These are phyloP conservation scores for Rhodotorula diobovata DNA, from an alignment of 768 basidiomycete species.

Conservation along the genomic window DNA sequence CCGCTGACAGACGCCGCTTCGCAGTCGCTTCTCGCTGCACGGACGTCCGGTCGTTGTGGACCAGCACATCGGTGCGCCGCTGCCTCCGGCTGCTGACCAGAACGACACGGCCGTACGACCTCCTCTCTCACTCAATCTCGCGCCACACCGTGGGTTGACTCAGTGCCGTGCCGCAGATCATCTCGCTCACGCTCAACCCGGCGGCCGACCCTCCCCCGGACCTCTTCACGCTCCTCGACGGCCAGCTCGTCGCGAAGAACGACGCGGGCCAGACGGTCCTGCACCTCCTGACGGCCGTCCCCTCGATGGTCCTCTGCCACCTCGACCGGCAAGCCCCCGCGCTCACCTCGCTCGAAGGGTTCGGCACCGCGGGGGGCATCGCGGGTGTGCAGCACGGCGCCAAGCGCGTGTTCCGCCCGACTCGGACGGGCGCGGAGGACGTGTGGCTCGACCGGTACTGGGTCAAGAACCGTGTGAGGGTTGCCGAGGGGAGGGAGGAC, in stretches of 20 bases:
- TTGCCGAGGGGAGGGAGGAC: background rate
- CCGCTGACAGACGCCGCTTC: accelerated
- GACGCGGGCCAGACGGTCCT: background rate
- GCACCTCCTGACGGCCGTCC: background rate
- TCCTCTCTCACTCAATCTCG: too few relatives aligned
- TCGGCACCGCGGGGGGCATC: background rate
- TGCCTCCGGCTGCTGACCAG: background rate
- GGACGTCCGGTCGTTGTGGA: background rate
- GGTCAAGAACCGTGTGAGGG: slow-evolving; percentile 3
- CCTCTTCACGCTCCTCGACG: slow-evolving; percentile 18
- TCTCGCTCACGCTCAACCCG: background rate
- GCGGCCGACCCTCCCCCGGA: background rate
- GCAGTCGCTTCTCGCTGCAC: slow-evolving; percentile 1
- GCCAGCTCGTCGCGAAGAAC: background rate
- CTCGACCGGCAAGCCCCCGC: background rate
- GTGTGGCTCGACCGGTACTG: slow-evolving; percentile 29
- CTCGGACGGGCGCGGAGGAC: background rate
- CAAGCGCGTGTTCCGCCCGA: background rate
- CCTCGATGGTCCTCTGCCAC: background rate
- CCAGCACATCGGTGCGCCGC: slow-evolving; percentile 1
- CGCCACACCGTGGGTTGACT: too few relatives aligned
- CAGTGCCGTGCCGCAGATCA: background rate
- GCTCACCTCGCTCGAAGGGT: slow-evolving; percentile 1
- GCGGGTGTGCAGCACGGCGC: background rate
- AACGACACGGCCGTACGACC: background rate